phyloP scores from a whole-genome alignment of 352 stramenopile species.

The Phytophthora fragariae region DNA sequence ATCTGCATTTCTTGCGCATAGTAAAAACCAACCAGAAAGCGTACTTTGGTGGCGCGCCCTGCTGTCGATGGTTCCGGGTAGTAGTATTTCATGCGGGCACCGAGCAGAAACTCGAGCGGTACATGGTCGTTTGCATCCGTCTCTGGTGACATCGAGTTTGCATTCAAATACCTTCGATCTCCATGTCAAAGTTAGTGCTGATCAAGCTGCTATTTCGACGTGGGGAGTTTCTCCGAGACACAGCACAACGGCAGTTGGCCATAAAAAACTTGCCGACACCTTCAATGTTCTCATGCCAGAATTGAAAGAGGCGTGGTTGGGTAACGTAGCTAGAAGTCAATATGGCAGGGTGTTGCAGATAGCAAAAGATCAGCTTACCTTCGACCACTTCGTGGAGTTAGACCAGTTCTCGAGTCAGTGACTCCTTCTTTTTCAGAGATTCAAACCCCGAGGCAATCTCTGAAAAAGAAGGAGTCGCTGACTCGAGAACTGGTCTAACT shows the following conservation, averaged over 20 bases:
- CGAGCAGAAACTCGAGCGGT: conserved; percentile 74
- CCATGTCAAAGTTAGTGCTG: conserved; percentile 1
- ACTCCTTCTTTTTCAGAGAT: conserved; percentile 27
- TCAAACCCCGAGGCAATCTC: background rate
- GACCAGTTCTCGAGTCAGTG: conserved; percentile 18
- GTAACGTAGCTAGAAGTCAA: too few relatives aligned
- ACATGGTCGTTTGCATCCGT: conserved; percentile 58
- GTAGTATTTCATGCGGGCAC: conserved; percentile 53
- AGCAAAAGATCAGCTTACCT: conserved; percentile 30
- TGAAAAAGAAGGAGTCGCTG: conserved; percentile 20
- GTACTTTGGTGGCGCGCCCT: conserved; percentile 12
- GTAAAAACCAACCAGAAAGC: background rate
- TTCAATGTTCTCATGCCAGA: background rate
- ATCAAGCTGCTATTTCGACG: conserved; percentile 28
- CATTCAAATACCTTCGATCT: background rate
- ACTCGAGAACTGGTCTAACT: conserved; percentile 31
- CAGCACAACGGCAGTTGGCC: background rate
- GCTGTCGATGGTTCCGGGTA: conserved; percentile 7
- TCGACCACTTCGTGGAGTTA: conserved; percentile 38
- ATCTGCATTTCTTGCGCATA: background rate
- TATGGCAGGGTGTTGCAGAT: background rate
- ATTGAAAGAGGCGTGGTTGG: background rate
- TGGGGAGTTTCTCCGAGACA: conserved; percentile 30
- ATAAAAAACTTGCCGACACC: background rate
- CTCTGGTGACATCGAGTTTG: conserved; percentile 27